A percentile compares a stretch with the other conserved stretches of the same genome.
These are phyloP conservation scores for Phialophora verrucosa DNA, from an alignment of 2,329 filamentous ascomycete species.

Conservation along the genomic window DNA sequence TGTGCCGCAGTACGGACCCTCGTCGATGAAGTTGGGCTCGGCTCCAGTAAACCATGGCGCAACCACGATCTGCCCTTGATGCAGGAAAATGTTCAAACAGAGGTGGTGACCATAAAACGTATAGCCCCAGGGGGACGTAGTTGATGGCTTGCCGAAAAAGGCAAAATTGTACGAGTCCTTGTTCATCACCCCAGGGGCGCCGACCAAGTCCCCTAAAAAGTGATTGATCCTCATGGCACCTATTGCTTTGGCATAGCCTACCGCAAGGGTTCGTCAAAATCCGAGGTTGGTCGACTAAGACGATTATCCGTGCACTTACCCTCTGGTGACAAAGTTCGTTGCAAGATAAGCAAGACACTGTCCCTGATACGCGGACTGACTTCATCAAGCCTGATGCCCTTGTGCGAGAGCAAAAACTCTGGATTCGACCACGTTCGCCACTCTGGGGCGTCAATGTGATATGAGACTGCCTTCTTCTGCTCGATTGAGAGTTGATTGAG, in stretches of 20 bases:
- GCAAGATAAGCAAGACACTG: not conserved
- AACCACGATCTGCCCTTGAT: slow-evolving; percentile 14
- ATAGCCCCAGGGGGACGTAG: slow-evolving; percentile 20
- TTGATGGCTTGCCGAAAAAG: slow-evolving; percentile 12
- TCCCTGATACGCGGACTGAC: not conserved
- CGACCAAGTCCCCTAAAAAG: slow-evolving; percentile 12
- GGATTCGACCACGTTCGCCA: not conserved
- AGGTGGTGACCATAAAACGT: slow-evolving; percentile 24
- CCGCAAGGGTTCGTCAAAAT: too few species aligned
- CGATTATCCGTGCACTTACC: not conserved
- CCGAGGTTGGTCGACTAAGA: not conserved
- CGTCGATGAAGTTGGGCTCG: slow-evolving; percentile 23
- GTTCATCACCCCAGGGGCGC: slow-evolving; percentile 4
- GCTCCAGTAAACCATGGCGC: slow-evolving; percentile 24
- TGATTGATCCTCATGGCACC: slow-evolving; percentile 5
- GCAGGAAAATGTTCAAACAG: slow-evolving; percentile 13
- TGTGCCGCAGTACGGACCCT: slow-evolving; percentile 13
- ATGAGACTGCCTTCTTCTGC: too few species aligned
- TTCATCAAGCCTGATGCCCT: not conserved
- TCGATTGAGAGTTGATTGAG: too few species aligned
- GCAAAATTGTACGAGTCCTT: slow-evolving; percentile 9
- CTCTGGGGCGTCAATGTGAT: too few species aligned
- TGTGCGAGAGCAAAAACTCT: not conserved
- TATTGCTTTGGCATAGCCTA: slow-evolving; percentile 3
- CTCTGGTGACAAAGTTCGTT: not conserved